phyloP scores from a whole-genome alignment of 2,329 filamentous ascomycete species.

The Thyridium curvatum region DNA sequence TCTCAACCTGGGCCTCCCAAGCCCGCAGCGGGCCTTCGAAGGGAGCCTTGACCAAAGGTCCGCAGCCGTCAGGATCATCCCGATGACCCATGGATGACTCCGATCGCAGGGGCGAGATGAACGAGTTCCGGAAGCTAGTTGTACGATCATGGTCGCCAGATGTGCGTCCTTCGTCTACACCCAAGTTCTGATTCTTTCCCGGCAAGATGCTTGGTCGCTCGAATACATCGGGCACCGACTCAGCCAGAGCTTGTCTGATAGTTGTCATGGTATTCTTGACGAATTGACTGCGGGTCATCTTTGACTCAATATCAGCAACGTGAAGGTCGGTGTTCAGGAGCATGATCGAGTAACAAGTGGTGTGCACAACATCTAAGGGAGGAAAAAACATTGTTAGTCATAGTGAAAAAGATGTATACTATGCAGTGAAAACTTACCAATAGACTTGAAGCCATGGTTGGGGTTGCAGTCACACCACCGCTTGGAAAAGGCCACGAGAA shows the following conservation, averaged over 20 bases:
- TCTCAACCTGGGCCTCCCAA: constrained; percentile 87
- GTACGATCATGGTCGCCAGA: constrained; percentile 31
- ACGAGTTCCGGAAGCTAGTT: constrained; percentile 38
- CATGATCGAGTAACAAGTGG: constrained; percentile 93
- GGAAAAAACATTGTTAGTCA: constrained; percentile 20
- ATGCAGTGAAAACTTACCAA: constrained; percentile 47
- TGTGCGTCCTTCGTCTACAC: constrained; percentile 17
- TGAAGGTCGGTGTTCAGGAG: constrained; percentile 95
- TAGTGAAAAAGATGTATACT: constrained; percentile 5
- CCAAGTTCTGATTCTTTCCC: constrained; percentile 21
- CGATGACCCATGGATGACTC: constrained; percentile 32
- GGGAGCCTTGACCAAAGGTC: constrained; percentile 69
- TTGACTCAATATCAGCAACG: constrained; percentile 87
- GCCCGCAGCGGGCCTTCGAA: constrained; percentile 69
- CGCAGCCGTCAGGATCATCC: constrained; percentile 50
- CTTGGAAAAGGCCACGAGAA: constrained; percentile 80
- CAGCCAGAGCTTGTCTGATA: constrained; percentile 68
- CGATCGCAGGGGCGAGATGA: constrained; percentile 41
- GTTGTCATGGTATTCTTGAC: constrained; percentile 95
- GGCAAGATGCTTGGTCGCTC: constrained; percentile 52
- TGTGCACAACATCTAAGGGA: constrained; percentile 79
- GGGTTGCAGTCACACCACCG: constrained; percentile 93
- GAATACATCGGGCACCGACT: constrained; percentile 64
- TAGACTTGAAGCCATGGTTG: constrained; percentile 85
- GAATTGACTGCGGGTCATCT: constrained; percentile 94